Evolutionary conservation across 2,329 filamentous ascomycete genomes (phyloP), one percentile per base, ranked within the genome.

Genomic region (Pseudogymnoascus sp.): DNA sequence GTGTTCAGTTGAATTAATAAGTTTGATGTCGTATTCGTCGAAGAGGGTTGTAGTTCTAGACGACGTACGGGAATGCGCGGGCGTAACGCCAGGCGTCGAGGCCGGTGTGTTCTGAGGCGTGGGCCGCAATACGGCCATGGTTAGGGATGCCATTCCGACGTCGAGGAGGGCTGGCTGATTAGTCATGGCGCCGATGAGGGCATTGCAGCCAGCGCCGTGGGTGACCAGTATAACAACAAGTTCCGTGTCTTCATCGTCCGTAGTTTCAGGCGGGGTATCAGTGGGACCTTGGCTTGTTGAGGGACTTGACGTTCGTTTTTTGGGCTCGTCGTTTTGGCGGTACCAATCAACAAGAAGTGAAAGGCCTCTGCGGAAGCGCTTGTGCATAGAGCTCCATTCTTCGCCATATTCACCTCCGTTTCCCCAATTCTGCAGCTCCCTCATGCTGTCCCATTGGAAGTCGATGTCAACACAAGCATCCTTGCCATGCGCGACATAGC

Each of bases 311-410:
- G 80, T 77, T 72, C 82, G 78, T 45, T 82, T 78, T 8, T 79
- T 78, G 2, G 82, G 80, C 25, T 78, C 74, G 30, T 83, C 79
- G 74, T 85, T 69, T 72, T 80, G 76, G 61, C 77, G 76, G 72
- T 99, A 99, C 90, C 92, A 97, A 64, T 88, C 82, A 11, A 97
- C 79, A 77, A 97, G 83, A 49, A 85, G 84, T 67, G 90, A 86
- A 39, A 97, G 75, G 0, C 93, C 93, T 65, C 81, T 84, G 38
- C 92, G 84, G 70, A 97, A 96, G 22, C 94, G 84, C 72, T 87
- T 88, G 75, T 99, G 94, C 94, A 99, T 97, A 3, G 86, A 81
- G 30, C 91, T 89, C 94, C 94, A 99, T 75, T 97, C 94, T 75
- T 99, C 94, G 0, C 91, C 92, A 69, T 91, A 90, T 45, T 88